Evolutionary conservation across 768 basidiomycete species (phyloP), one percentile per base, ranked within the genome.

Genomic region (Naematelia encephala): DNA sequence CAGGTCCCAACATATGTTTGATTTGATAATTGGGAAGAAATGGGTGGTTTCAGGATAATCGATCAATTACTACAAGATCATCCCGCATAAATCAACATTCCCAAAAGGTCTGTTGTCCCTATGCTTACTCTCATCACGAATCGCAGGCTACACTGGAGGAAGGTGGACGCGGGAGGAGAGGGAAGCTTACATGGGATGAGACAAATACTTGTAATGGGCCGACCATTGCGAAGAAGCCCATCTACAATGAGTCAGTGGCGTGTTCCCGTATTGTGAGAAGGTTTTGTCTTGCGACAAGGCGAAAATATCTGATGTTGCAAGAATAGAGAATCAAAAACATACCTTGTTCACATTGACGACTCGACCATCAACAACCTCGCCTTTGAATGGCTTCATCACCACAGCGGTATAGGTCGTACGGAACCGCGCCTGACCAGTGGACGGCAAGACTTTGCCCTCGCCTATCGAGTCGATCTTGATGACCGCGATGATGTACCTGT

Each of bases 301-400:
- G 42, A 4, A 43, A 43, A 19, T 11, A 19, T 43, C 12, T 11
- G 19, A 43, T 11, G 39, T 43, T 11, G 39, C 19, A 43, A 12
- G 39, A 43, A 12, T 11, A 43, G 19, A 43, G 39, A 43, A 43
- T 43, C 46, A 47, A 47, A 49, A 14, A 56, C 86, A 69, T 66
- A 91, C 94, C 84, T 96, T 96, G 77, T 87, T 93, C 30, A 99
- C 96, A 61, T 90, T 92, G 69, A 87, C 88, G 16, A 99, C 94
- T 2, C 92, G 87, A 0, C 91, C 94, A 75, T 99, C 96, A 16
- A 99, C 89, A 3, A 97, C 94, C 75, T 99, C 94, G 10, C 92
- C 93, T 78, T 97, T 96, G 83, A 98, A 98, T n/a, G 96, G 96
- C 78, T 97, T 93, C 84, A 96, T 97, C 19, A 99, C 94, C 64